Percentiles rank a stretch among this genome's conserved stretches.
phyloP scores from a whole-genome alignment of 371 early-diverging fungal species.

The Saksenaea oblongispora region DNA sequence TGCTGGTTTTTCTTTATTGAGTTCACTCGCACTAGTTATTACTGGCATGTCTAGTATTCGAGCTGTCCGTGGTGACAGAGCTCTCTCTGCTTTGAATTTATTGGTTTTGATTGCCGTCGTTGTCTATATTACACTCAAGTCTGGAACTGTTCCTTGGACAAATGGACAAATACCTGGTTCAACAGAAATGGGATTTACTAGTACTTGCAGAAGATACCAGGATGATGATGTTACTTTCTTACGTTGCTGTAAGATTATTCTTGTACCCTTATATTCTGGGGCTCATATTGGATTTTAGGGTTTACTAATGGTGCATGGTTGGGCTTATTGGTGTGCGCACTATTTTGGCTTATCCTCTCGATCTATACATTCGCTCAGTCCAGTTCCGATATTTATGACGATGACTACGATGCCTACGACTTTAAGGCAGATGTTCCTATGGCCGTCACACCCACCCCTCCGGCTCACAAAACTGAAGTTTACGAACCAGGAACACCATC shows the following conservation, averaged over 20 bases:
- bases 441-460: constrained; percentile 19
- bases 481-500: neutral
- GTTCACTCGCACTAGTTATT: constrained; percentile 24
- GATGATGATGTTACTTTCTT: constrained; percentile 9
- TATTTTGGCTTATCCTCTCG: constrained; percentile 19
- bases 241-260: constrained; percentile 42
- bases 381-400: constrained; percentile 27
- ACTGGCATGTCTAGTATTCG: constrained; percentile 18
- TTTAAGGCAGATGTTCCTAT: constrained; percentile 27
- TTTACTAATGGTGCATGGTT: constrained; percentile 28
- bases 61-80: constrained; percentile 26
- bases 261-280: neutral
- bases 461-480: neutral
- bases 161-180: constrained; percentile 4
- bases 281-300: constrained; percentile 17
- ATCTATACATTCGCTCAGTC: constrained; percentile 20
- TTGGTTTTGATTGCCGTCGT: constrained; percentile 29
- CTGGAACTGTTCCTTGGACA: constrained; percentile 36
- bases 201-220: constrained; percentile 24
- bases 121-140: constrained; percentile 32
- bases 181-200: constrained; percentile 19
- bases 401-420: constrained; percentile 27
- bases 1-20: constrained; percentile 34
- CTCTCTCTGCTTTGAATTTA: constrained; percentile 26
- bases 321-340: constrained; percentile 17